Evolutionary conservation across 2,329 filamentous ascomycete species (phyloP).

Genomic region (Trichoderma koningii): DNA sequence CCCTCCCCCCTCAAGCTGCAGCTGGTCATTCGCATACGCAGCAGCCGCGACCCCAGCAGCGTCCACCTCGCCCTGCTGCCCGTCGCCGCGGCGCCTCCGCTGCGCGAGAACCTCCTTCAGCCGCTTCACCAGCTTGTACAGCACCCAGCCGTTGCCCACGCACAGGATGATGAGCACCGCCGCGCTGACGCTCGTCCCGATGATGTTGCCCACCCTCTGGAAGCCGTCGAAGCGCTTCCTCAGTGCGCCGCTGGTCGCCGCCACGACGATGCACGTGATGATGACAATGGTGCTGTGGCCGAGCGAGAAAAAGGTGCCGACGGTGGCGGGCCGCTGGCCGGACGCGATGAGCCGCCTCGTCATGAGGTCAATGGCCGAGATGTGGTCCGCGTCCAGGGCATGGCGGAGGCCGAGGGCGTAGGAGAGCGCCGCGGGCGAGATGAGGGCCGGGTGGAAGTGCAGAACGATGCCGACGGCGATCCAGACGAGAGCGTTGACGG

Average conservation of each 20-base stretch:
- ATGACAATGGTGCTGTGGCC: constrained; percentile 94
- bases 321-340: constrained; percentile 83
- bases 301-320: constrained; percentile 91
- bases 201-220: constrained; percentile 77
- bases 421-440: constrained; percentile 78
- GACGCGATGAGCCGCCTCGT: constrained; percentile 84
- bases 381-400: constrained; percentile 96
- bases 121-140: constrained; percentile 73
- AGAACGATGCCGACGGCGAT: constrained; percentile 55
- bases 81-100: constrained; percentile 31
- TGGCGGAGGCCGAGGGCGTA: constrained; percentile 90
- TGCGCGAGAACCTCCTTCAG: constrained; percentile 61
- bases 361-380: constrained; percentile 86
- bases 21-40: constrained; percentile 47
- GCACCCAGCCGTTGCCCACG: constrained; percentile 80
- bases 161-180: constrained; percentile 81
- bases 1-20: constrained; percentile 75
- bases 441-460: constrained; percentile 60
- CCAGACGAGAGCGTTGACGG: constrained; percentile 59
- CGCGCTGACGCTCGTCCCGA: constrained; percentile 85
- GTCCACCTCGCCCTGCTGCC: constrained; percentile 36
- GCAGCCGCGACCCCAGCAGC: constrained; percentile 34
- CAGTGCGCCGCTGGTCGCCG: constrained; percentile 83
- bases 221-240: constrained; percentile 80
- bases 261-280: constrained; percentile 86